These are phyloP conservation scores for Harrya chromipes DNA, from an alignment of 768 basidiomycete species.

Conservation along the genomic window DNA sequence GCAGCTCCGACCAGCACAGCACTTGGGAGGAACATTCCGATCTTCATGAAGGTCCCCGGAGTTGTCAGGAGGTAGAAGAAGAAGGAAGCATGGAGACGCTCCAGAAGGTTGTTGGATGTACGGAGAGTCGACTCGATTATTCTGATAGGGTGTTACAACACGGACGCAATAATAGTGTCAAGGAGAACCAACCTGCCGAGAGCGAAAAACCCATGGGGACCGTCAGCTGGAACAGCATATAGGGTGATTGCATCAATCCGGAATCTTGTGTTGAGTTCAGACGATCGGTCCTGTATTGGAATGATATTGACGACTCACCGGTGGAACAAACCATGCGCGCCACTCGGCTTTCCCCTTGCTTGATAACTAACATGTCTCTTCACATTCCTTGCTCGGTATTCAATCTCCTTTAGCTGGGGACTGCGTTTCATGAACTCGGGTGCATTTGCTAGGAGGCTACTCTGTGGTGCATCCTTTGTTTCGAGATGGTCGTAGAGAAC, in stretches of 20 bases:
- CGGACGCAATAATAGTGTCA: neutral
- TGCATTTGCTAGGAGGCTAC: conserved; percentile 41
- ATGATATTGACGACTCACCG: conserved; percentile 46
- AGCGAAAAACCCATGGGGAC: conserved; percentile 94
- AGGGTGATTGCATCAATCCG: conserved; percentile 93
- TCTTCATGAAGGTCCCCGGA: conserved; percentile 73
- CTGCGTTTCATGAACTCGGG: conserved; percentile 43
- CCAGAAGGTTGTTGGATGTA: conserved; percentile 90
- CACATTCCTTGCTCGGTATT: conserved; percentile 62
- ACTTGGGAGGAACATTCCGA: conserved; percentile 88
- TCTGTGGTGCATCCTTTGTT: conserved; percentile 37
- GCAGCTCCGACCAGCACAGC: conserved; percentile 80
- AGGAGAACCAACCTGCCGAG: conserved; percentile 68
- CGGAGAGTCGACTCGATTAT: conserved; percentile 85
- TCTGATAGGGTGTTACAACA: conserved; percentile 36
- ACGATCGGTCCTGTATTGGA: neutral
- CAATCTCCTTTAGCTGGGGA: conserved; percentile 47
- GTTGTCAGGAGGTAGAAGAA: conserved; percentile 80
- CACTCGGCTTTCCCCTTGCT: conserved; percentile 77
- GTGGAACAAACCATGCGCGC: conserved; percentile 87
- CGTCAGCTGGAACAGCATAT: conserved; percentile 80
- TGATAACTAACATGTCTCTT: conserved; percentile 70
- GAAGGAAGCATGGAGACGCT: conserved; percentile 95
- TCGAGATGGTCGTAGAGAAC: conserved; percentile 78
- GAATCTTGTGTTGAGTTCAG: conserved; percentile 51